Conservation (phyloP, 202 grass and related monocot genomes). For the Panicum hallii region DNA sequence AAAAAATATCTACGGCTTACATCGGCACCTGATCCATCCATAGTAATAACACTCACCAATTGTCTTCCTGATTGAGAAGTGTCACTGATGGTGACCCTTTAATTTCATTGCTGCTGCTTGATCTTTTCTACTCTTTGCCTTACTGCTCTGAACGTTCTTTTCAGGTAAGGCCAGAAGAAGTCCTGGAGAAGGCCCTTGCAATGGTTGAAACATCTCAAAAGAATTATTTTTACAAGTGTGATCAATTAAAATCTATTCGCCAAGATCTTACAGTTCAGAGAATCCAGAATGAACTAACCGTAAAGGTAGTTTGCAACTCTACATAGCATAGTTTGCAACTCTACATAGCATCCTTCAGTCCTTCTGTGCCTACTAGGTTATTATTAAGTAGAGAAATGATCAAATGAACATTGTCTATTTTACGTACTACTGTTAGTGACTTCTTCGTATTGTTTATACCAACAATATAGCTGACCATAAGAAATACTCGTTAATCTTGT, state of each 20-base stretch:
- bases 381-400: slow-evolving; percentile 14
- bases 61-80: slow-evolving; percentile 31
- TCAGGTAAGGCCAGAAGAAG: slow-evolving; percentile 92
- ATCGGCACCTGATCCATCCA: slow-evolving; percentile 79
- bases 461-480: neutral
- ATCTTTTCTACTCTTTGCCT: slow-evolving; percentile 39
- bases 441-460: neutral
- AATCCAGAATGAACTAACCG: slow-evolving; percentile 86
- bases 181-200: slow-evolving; percentile 87
- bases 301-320: slow-evolving; percentile 67
- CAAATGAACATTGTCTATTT: neutral
- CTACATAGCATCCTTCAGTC: slow-evolving; percentile 25
- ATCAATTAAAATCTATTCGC: slow-evolving; percentile 97
- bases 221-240: slow-evolving; percentile 96
- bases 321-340: slow-evolving; percentile 33
- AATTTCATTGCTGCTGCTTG: slow-evolving; percentile 21
- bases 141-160: slow-evolving; percentile 41
- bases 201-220: slow-evolving; percentile 86
- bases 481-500: neutral
- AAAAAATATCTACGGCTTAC: slow-evolving; percentile 96
- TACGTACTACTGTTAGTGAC: slow-evolving; percentile 13
- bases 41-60: slow-evolving; percentile 57
- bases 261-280: slow-evolving; percentile 98
- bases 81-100: slow-evolving; percentile 2
- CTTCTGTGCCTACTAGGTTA: slow-evolving; percentile 22